Base-by-base conservation (phyloP, 176 grass and related monocot genomes). In the Hordeum vulgare region DNA sequence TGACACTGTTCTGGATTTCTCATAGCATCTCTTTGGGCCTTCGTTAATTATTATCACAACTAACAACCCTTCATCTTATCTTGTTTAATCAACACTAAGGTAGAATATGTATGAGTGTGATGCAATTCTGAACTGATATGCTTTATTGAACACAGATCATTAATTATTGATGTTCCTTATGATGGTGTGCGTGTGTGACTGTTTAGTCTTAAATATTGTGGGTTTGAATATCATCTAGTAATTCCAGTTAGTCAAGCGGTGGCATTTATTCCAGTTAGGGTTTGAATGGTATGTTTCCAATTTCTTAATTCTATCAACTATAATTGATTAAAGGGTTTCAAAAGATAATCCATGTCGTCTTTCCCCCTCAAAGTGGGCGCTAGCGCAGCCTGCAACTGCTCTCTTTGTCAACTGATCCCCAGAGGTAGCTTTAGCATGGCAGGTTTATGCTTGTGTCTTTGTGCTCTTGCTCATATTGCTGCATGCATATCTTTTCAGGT, bases 401-500 rank as follows among this genome's bases (percentile, higher is more conserved):
- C 14, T 47, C 14, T 69, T 79, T 81, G 25, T 58, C 14, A 65
- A 36, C 27, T 72, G 69, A 72, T 3, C 69, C 24, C 14, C 3
- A 17, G 37, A n/a, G 11, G 39, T 72, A 71, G 68, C 6, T 71
- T 71, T 71, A 71, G n/a, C 69, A 70, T 25, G 1, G 0, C 67
- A 25, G 37, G 42, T 73, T 49, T 51, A 44, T 78, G 61, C 21
- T 75, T 25, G 18, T 79, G 23, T 8, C 6, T 13, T 23, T 31
- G 33, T 82, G 23, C 12, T 67, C 18, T 65, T 76, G 31, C 81
- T 86, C 21, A 75, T 69, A 33, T 44, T 51, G 57, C 53, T 71
- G 11, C 9, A 53, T 81, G 21, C 58, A 20, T 83, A 61, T 28
- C 2, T 69, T 74, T 91, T 61, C 88, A 97, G 95, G 90, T 97